Conservation (phyloP, 1,139 yeast species). For the Yamadazyma diospyri region DNA sequence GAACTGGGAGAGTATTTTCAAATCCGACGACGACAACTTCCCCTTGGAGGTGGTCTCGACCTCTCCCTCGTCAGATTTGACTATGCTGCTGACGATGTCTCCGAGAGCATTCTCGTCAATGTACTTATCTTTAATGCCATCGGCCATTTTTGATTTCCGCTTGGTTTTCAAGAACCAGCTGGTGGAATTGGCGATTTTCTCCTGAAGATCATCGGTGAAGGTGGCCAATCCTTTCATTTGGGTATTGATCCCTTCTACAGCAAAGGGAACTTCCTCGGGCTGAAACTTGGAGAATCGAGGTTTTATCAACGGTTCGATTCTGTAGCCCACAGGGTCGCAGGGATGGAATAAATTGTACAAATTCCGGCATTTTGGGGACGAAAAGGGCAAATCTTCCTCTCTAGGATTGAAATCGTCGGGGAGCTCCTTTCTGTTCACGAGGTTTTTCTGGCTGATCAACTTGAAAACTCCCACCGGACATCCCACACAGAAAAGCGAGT, state of each 20-base stretch:
- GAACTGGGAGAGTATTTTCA: conserved; percentile 35
- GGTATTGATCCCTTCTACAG: conserved; percentile 46
- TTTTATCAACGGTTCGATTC: conserved; percentile 77
- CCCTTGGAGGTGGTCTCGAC: conserved; percentile 13
- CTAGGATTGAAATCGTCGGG: conserved; percentile 19
- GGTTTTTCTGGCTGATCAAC: conserved; percentile 56
- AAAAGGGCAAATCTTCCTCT: conserved; percentile 12
- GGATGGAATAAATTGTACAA: conserved; percentile 81
- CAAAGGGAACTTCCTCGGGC: conserved; percentile 61
- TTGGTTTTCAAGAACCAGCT: conserved; percentile 34
- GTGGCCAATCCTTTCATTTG: conserved; percentile 38
- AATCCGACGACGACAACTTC: conserved; percentile 23
- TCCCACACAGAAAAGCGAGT: conserved; percentile 76
- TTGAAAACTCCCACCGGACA: conserved; percentile 90
- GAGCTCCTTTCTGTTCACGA: conserved; percentile 36
- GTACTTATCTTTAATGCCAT: conserved; percentile 21
- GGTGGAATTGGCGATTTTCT: conserved; percentile 43
- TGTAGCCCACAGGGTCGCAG: conserved; percentile 84
- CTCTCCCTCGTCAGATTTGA: conserved; percentile 20
- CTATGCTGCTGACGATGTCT: conserved; percentile 37
- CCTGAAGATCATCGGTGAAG: conserved; percentile 44
- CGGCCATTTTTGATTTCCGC: conserved; percentile 11
- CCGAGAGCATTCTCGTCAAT: conserved; percentile 42
- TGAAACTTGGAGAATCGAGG: conserved; percentile 51
- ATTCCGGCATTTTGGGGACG: conserved; percentile 53